Base-by-base conservation (phyloP, 441 rosid species). In the Metrosideros polymorpha region DNA sequence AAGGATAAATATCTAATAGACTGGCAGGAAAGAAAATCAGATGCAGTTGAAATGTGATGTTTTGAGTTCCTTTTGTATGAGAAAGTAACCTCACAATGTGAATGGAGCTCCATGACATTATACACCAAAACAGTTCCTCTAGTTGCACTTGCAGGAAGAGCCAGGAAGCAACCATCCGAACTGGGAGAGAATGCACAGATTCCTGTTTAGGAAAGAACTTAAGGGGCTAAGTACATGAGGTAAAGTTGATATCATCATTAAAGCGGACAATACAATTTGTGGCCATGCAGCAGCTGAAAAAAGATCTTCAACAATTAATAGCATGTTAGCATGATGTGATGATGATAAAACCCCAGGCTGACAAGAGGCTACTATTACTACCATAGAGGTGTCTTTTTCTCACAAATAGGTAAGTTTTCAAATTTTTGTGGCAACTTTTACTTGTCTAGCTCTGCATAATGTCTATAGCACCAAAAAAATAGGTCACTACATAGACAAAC, bases 101-200 rank as follows among this genome's bases (percentile, higher is more conserved):
- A 92, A 89, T 92, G 95, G 87, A 93, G 93, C 77, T 92, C 96
- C 95, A 91, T 94, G 89, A 92, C 99, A 86, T 96, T 97, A 92
- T 97, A 97, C 85, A 97, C 91, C 92, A 96, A 87, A 83, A 96
- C 97, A 83, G 95, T 91, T 90, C 99, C 99, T 93, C 91, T 95
- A 19, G 93, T 89, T 14, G 89, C 84, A 90, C 98, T 96, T 66
- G 99, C 97, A 66, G 99, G 99, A 91, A 97, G 92, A 87, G 99
- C 99, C 89, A 96, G 92, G 92, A 94, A 97, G 92, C 99, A 97
- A 71, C 94, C 97, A 84, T 95, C 98, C 87, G 88, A 89, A 91
- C 90, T 86, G 83, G 99, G 95, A 77, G 99, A 96, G 91, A 97
- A 95, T 82, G 96, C 99, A 92, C 94, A 93, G 76, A 97, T 93